Base-by-base conservation (phyloP, 2,329 filamentous ascomycete genomes). In the Colletotrichum spaethianum region DNA sequence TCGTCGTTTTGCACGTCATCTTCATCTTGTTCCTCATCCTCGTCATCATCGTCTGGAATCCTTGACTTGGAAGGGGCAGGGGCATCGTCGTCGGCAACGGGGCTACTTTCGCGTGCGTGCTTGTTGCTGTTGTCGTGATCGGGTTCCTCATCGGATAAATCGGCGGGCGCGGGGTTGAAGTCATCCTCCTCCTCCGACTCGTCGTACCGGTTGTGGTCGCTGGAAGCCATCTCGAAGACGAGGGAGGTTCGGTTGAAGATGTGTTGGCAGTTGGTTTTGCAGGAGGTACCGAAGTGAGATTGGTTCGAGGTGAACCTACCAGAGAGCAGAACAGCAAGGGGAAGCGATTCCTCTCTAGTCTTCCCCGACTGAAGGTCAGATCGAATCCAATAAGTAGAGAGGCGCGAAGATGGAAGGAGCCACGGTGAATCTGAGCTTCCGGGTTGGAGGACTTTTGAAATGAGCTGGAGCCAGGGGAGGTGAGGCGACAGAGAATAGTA, bases 141-240 rank as follows among this genome's bases (percentile, higher is more conserved):
- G 28, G 86, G 88, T 72, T 94, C 93, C 61, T 91, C 91, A 75
- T 96, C 94, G 3, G 93, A 96, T 42, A 90, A 79, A 70, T 94
- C 90, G 72, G 90, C 92, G 26, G 93, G 92, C 60, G 88, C 90
- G 62, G 95, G 95, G 81, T 98, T 97, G 88, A 98, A 98, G 81
- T 96, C 93, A 73, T 93, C 92, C 77, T 97, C 95, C 62, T 96
- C 94, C 67, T 94, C 93, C 72, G 89, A 92, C 73, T 92, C 90
- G 77, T 90, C 86, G 78, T 85, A 88, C 73, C 85, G 85, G 73
- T 84, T 82, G 75, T 78, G 81, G 67, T 86, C 83, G 77, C 83
- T 85, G 50, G 83, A 82, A 73, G 86, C 83, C 86, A 89, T 89
- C 70, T 77, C 83, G 75, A 26, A 66, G 46, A 42, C 14, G 38